A percentile compares a stretch with the other conserved stretches of the same genome.
Evolutionary conservation across 2,329 filamentous ascomycete species (phyloP).

Genomic region (Rutstroemia sp.): DNA sequence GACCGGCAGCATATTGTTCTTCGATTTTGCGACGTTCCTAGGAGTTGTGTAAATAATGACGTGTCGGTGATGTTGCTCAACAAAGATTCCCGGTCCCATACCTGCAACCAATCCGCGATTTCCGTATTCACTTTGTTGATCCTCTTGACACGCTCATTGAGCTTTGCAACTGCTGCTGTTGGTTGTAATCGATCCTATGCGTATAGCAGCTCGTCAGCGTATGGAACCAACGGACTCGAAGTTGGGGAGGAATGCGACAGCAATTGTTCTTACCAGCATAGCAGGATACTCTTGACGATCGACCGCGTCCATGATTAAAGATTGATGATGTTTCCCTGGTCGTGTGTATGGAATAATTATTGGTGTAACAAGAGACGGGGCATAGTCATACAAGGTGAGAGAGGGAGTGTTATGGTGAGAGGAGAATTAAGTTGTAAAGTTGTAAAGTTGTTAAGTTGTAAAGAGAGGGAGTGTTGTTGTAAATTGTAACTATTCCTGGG

Average conservation of each 20-base stretch:
- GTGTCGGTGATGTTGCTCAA: slow-evolving; percentile 8
- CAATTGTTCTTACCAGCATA: slow-evolving; percentile 69
- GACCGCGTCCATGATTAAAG: slow-evolving; percentile 59
- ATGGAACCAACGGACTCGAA: slow-evolving; percentile 16
- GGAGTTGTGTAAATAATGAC: slow-evolving; percentile 15
- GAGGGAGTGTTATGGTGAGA: not conserved
- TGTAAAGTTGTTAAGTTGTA: too few relatives aligned
- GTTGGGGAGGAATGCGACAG: slow-evolving; percentile 15
- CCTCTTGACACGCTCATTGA: slow-evolving; percentile 81
- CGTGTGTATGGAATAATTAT: slow-evolving; percentile 15
- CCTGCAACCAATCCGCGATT: slow-evolving; percentile 95
- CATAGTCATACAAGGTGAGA: slow-evolving; percentile 21
- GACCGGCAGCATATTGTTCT: slow-evolving; percentile 75
- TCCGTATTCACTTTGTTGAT: slow-evolving; percentile 81
- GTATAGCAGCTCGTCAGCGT: slow-evolving; percentile 3
- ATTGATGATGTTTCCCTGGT: slow-evolving; percentile 6
- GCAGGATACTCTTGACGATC: slow-evolving; percentile 86
- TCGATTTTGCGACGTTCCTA: slow-evolving; percentile 91
- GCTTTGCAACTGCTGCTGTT: slow-evolving; percentile 67
- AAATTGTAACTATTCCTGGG: not conserved
- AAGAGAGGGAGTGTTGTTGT: not conserved
- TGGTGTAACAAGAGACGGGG: slow-evolving; percentile 18
- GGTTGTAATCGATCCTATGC: slow-evolving; percentile 72
- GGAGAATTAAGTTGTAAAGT: not conserved
- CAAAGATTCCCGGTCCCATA: slow-evolving; percentile 34